phyloP scores from a whole-genome alignment of 805 yeast species.

The Lipomyces lipofer region DNA sequence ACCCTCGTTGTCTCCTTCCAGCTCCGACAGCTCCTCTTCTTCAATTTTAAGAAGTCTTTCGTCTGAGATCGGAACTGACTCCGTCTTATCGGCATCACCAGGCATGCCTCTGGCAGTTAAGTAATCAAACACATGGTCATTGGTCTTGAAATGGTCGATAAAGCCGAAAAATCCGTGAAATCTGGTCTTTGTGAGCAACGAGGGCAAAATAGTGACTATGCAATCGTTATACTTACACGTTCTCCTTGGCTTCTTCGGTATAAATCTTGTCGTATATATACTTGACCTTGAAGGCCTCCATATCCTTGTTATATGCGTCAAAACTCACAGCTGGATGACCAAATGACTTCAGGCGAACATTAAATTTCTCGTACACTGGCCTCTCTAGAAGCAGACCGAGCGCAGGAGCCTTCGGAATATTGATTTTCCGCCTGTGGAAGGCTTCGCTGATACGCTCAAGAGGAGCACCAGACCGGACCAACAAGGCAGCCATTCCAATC shows the following conservation, averaged over 20 bases:
- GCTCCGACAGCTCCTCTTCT: slow-evolving; percentile 41
- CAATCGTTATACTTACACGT: too few relatives aligned
- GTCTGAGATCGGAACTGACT: slow-evolving; percentile 16
- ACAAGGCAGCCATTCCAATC: slow-evolving; percentile 91
- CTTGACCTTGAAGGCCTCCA: slow-evolving; percentile 83
- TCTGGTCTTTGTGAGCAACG: too few relatives aligned
- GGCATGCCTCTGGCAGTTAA: slow-evolving; percentile 40
- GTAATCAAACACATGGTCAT: slow-evolving; percentile 64
- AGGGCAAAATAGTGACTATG: too few relatives aligned
- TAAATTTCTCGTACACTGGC: slow-evolving; percentile 88
- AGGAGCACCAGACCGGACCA: slow-evolving; percentile 86
- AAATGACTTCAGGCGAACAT: slow-evolving; percentile 61
- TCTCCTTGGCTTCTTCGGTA: slow-evolving; percentile 83
- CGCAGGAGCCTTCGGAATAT: slow-evolving; percentile 97
- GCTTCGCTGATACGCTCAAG: slow-evolving; percentile 71
- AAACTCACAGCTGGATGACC: slow-evolving; percentile 80
- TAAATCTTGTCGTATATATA: slow-evolving; percentile 91
- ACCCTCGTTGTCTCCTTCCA: slow-evolving; percentile 41
- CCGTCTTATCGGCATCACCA: slow-evolving; percentile 32
- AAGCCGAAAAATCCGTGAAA: slow-evolving; percentile 82
- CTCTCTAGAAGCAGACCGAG: slow-evolving; percentile 85
- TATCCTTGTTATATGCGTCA: slow-evolving; percentile 60
- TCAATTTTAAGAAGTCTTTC: slow-evolving; percentile 37
- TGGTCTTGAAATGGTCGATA: slow-evolving; percentile 58
- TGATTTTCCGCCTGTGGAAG: slow-evolving; percentile 70